Conservation (phyloP, 257 asterid genomes). For the Ajuga chamaepitys region DNA sequence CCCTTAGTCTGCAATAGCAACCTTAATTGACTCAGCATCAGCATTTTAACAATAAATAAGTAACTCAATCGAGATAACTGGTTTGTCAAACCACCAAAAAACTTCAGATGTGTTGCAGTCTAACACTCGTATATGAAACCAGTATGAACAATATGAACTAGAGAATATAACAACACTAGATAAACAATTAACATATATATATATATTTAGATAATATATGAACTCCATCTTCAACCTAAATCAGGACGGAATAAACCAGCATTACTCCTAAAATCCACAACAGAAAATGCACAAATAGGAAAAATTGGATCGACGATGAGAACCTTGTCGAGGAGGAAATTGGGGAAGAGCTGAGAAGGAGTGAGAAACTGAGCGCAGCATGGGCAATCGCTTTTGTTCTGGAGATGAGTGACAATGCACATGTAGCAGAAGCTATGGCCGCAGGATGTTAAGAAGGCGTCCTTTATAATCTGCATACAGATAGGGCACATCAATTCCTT, state of each 20-base stretch:
- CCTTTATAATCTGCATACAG: constrained; percentile 73
- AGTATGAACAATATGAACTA: no score
- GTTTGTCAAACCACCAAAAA: background rate
- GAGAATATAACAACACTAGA: no score
- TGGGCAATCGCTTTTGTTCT: constrained; percentile 75
- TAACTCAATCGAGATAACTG: background rate
- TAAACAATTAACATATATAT: no score
- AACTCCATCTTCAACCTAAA: background rate
- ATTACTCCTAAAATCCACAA: background rate
- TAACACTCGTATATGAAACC: no score
- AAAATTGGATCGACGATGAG: background rate
- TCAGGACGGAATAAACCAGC: background rate
- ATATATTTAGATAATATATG: background rate
- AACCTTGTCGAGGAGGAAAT: constrained; percentile 80
- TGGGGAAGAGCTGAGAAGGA: constrained; percentile 65
- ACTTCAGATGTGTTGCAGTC: no score
- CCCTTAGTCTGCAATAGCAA: background rate
- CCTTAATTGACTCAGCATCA: background rate
- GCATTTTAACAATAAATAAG: no score
- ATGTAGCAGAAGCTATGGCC: constrained; percentile 88
- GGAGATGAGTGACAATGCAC: constrained; percentile 81
- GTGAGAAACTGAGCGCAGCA: constrained; percentile 65
- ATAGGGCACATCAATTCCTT: constrained; percentile 64
- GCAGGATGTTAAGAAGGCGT: constrained; percentile 67
- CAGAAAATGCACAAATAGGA: background rate